A percentile compares a stretch with the other conserved stretches of the same genome.
Evolutionary conservation across 768 basidiomycete genomes (phyloP).

Genomic region (Boletellus sp.): DNA sequence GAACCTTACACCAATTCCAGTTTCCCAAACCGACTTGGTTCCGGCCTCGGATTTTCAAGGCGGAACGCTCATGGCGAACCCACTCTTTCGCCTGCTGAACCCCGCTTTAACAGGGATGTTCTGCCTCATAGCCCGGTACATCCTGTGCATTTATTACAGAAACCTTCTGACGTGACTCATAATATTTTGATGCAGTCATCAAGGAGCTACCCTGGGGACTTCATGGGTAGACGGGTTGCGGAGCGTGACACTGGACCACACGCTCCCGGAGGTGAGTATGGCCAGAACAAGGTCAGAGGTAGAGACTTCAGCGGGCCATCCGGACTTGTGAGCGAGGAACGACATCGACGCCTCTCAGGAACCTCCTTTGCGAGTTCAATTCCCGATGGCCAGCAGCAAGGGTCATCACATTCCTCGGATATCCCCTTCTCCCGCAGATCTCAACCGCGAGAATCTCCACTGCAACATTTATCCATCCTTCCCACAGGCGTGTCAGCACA

Average conservation of each 20-base stretch:
- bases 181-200: constrained; percentile 14
- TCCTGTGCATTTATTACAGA: constrained; percentile 60
- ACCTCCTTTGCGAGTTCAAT: constrained; percentile 21
- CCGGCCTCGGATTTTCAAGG: constrained; percentile 34
- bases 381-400: constrained; percentile 19
- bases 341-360: constrained; percentile 21
- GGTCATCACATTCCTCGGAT: constrained; percentile 21
- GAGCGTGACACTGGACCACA: constrained; percentile 18
- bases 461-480: constrained; percentile 31
- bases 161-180: constrained; percentile 33
- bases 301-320: constrained; percentile 16
- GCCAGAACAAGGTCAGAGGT: constrained; percentile 16
- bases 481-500: constrained; percentile 10
- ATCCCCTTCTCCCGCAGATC: constrained; percentile 28
- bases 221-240: constrained; percentile 11
- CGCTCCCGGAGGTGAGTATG: constrained; percentile 10
- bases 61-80: constrained; percentile 45
- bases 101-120: constrained; percentile 44
- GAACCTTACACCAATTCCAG: constrained; percentile 73
- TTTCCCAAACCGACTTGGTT: constrained; percentile 39
- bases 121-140: constrained; percentile 38
- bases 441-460: constrained; percentile 43
- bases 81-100: constrained; percentile 38
- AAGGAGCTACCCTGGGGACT: constrained; percentile 20
- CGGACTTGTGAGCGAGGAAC: constrained; percentile 15